Base-by-base conservation (phyloP, 352 stramenopile genomes). In the Phytopythium cucurbitacearum region DNA sequence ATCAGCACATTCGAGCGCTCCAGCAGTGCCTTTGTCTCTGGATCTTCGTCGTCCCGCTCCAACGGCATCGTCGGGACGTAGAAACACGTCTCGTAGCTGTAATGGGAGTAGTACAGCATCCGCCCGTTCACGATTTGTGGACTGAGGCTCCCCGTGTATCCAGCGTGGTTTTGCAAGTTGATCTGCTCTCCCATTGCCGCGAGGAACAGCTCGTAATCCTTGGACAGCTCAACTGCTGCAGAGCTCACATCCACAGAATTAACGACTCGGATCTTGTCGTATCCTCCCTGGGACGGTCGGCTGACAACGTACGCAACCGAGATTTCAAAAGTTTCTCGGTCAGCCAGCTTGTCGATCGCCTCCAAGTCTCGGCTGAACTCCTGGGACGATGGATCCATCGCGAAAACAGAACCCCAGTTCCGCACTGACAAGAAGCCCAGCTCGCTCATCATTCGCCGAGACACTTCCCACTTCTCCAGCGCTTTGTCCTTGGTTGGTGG, bases 391-490 rank as follows among this genome's bases (percentile, higher is more conserved):
- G 77, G 65, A 57, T 85, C 71, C 79, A 95, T 91, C 1, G 81
- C 71, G 43, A 95, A 92, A 16, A 95, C 65, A 41, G 80, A 83
- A 0, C 85, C 85, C 85, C 85, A 95, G 38, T 90, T 92, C n/a
- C 76, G 76, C 4, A 95, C 77, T 0, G 82, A 92, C 7, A 93
- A 54, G 21, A 95, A 91, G 4, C 85, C 82, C 3, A 93, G 60
- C 40, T 95, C 80, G 8, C 75, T 91, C 71, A 95, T 87, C 76
- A 95, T 89, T 28, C 81, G 66, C 6, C 85, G 69, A 36, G 85
- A 89, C 7, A 89, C 72, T 48, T 87, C 80, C 73, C 82, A 91
- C 15, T 76, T 87, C 35, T 80, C 62, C 4, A 89, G 69, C 15
- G 70, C 66, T 33, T 64, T 55, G 56, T 91, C 80, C 49, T 87